Base-by-base conservation (phyloP, 2,329 filamentous ascomycete genomes). In the Arthroderma sp. region DNA sequence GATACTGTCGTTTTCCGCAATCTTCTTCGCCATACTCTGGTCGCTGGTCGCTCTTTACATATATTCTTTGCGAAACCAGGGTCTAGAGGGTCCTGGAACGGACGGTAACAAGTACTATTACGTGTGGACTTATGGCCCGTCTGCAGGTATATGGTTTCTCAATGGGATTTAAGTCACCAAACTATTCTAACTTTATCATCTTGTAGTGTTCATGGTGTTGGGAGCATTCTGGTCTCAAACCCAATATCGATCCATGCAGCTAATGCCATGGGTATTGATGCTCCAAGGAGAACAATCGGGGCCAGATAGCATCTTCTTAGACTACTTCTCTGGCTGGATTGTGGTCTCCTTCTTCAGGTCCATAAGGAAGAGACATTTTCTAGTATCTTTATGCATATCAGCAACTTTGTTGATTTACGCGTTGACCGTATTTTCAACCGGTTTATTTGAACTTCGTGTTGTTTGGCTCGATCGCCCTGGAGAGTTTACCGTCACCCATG, bases 241-340 rank as follows among this genome's bases (percentile, higher is more conserved):
- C 32, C 32, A 49, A 45, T 47, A 49, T 36, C 42, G 45, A 6
- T 43, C 39, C 5, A 7, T 9, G 7, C 45, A 49, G 29, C 10
- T 47, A 11, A 49, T 45, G 42, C 48, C 45, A 1, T 49, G 45
- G 48, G 11, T 39, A 32, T 15, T 47, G n/a, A 48, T 48, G 45
- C 29, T 4, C 7, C 38, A 15, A 5, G 47, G 45, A 3, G 44
- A 32, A 27, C 42, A 40, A 9, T 29, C 42, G n/a, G 36, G 41
- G 9, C 47, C 47, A 7, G 33, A 47, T 29, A 44, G 47, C 27
- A 38, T 49, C 7, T 43, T 42, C 9, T 40, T 47, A 3, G 47
- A 49, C 38, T 49, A 47, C 9, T 8, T 49, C 8, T 49, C 44
- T 3, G 34, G 36, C 27, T 44, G 36, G 44, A 49, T 43, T 27